A percentile compares a stretch with the other conserved stretches of the same genome.
Conservation (phyloP, 345 rosid species). For the Hirschfeldia incana region DNA sequence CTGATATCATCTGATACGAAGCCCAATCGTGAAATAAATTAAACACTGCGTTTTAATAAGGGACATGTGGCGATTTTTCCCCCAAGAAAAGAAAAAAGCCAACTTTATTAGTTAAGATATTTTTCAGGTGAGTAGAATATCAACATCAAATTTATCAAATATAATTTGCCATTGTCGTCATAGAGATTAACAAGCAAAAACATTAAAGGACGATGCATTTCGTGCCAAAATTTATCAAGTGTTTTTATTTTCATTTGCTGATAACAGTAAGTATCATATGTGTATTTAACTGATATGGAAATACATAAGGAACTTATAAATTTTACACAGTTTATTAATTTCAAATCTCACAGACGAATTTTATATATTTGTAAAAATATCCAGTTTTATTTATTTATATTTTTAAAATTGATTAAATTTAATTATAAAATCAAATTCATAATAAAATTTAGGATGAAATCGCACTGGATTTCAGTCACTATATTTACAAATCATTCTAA, state of each 20-base stretch:
- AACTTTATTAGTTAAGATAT: too few relatives aligned
- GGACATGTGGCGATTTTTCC: too few relatives aligned
- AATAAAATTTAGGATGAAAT: not conserved
- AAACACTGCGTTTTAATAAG: too few relatives aligned
- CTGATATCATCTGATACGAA: too few relatives aligned
- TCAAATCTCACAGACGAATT: not conserved
- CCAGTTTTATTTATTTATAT: not conserved
- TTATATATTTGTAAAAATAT: not conserved
- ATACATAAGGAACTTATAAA: not conserved
- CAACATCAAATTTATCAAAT: not conserved
- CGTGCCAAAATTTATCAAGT: not conserved
- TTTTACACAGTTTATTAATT: not conserved
- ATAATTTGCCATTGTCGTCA: not conserved
- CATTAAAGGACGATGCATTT: not conserved
- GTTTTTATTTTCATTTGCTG: not conserved
- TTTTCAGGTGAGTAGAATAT: not conserved
- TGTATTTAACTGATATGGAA: not conserved
- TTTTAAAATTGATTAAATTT: too few relatives aligned
- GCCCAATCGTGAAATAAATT: too few relatives aligned
- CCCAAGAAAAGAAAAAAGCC: too few relatives aligned
- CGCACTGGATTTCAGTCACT: not conserved
- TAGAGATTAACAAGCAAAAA: not conserved
- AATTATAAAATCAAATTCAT: too few relatives aligned
- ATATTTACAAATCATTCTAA: not conserved
- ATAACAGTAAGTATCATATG: not conserved